These are phyloP conservation scores for Dioscorea dumetorum DNA, from an alignment of 106 monocot species.

Conservation along the genomic window DNA sequence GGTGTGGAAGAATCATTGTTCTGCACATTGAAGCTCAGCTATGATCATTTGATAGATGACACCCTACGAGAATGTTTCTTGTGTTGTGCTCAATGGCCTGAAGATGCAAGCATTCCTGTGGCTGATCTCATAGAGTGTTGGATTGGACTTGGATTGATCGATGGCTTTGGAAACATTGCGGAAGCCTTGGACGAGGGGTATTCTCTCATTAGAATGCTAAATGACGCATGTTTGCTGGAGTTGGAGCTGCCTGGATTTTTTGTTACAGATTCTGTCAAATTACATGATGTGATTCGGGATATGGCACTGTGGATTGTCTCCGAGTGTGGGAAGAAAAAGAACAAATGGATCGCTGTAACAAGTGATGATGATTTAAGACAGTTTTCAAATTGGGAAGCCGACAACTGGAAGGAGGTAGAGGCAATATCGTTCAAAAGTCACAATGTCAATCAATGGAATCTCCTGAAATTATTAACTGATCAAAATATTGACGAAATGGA, in stretches of 20 bases:
- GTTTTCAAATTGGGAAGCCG: background rate
- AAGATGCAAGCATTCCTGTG: constrained; percentile 3
- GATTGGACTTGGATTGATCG: constrained; percentile 14
- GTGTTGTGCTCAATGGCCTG: constrained; percentile 18
- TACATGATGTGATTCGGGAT: constrained; percentile 10
- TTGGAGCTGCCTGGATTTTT: background rate
- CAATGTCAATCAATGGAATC: no score
- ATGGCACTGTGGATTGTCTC: constrained; percentile 14
- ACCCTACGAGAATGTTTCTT: constrained; percentile 18
- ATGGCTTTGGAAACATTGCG: background rate
- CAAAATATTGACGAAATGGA: background rate
- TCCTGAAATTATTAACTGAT: background rate
- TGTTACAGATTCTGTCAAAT: background rate
- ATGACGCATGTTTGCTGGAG: constrained; percentile 9
- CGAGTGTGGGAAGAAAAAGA: background rate
- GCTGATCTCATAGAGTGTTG: constrained; percentile 17
- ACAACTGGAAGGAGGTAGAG: background rate
- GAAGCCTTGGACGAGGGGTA: background rate
- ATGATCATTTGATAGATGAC: constrained; percentile 10
- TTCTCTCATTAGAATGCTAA: background rate
- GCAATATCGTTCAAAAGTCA: background rate
- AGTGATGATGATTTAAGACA: background rate
- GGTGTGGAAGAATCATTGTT: background rate
- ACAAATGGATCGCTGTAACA: background rate
- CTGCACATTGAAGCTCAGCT: constrained; percentile 12